Evolutionary conservation across 106 monocot species (phyloP).

Genomic region (Hemerocallis citrina): DNA sequence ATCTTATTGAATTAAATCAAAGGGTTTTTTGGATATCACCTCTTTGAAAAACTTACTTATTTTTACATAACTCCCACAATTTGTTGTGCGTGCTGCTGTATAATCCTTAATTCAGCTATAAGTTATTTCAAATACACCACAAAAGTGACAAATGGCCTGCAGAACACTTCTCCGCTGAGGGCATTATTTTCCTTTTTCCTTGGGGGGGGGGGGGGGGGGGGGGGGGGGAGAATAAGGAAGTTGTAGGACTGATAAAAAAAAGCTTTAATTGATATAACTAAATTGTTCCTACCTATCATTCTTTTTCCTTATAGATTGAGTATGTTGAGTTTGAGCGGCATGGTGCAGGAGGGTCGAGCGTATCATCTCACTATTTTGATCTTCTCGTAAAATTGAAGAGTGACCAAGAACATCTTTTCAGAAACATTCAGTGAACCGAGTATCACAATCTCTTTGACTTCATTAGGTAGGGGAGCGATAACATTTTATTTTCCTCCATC

Average conservation of each 20-base stretch:
- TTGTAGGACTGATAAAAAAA: too few relatives aligned
- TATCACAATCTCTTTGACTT: slow-evolving; percentile 96
- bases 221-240: too few relatives aligned
- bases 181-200: not conserved
- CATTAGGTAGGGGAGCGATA: slow-evolving; percentile 42
- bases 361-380: slow-evolving; percentile 99
- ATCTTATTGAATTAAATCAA: not conserved
- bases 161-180: not conserved
- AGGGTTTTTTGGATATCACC: too few relatives aligned
- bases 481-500: not conserved
- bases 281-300: not conserved
- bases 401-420: slow-evolving; percentile 94
- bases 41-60: not conserved
- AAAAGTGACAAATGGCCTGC: too few relatives aligned
- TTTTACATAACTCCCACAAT: not conserved
- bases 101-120: not conserved
- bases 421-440: slow-evolving; percentile 98
- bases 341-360: slow-evolving; percentile 96
- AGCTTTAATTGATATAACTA: not conserved
- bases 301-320: slow-evolving; percentile 47
- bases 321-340: slow-evolving; percentile 97
- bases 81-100: too few relatives aligned
- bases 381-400: slow-evolving; percentile 93
- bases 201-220: too few relatives aligned
- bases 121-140: too few relatives aligned